These are phyloP conservation scores for Cercophora newfieldiana DNA, from an alignment of 495 filamentous ascomycete species.

Conservation along the genomic window DNA sequence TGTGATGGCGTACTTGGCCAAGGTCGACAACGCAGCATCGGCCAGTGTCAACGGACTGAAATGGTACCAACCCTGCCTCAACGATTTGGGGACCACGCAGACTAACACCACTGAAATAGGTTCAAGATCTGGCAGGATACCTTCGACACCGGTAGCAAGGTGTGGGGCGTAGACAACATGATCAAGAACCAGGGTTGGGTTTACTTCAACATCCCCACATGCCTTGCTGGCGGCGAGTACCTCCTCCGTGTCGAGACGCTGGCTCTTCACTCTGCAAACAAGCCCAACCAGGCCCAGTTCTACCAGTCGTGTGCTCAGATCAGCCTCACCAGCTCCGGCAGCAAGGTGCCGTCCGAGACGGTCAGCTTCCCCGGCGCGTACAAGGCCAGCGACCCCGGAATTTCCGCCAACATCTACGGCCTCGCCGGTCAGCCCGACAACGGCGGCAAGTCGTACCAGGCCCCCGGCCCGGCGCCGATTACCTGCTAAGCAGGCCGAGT, in stretches of 20 bases:
- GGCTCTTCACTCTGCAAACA: constrained; percentile 51
- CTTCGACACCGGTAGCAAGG: constrained; percentile 45
- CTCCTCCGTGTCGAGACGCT: constrained; percentile 56
- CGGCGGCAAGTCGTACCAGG: constrained; percentile 43
- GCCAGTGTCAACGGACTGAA: constrained; percentile 43
- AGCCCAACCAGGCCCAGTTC: constrained; percentile 52
- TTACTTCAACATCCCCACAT: constrained; percentile 48
- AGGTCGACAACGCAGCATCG: constrained; percentile 51
- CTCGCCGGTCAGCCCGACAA: constrained; percentile 46
- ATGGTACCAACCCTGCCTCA: constrained; percentile 30
- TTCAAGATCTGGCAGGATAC: constrained; percentile 55
- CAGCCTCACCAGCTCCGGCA: constrained; percentile 50
- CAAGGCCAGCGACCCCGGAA: constrained; percentile 51
- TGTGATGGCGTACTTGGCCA: constrained; percentile 54
- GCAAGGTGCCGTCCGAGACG: constrained; percentile 44
- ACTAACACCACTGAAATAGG: constrained; percentile 18
- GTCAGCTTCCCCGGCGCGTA: constrained; percentile 59
- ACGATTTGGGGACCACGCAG: neutral
- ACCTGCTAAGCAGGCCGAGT: constrained; percentile 33
- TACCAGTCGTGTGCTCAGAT: constrained; percentile 60
- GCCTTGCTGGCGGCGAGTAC: constrained; percentile 54
- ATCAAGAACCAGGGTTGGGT: constrained; percentile 48
- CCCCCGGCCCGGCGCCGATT: constrained; percentile 48
- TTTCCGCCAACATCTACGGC: constrained; percentile 57
- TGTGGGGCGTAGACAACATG: constrained; percentile 57